These are phyloP conservation scores for Neurospora sp. DNA, from an alignment of 495 filamentous ascomycete species.

Conservation along the genomic window DNA sequence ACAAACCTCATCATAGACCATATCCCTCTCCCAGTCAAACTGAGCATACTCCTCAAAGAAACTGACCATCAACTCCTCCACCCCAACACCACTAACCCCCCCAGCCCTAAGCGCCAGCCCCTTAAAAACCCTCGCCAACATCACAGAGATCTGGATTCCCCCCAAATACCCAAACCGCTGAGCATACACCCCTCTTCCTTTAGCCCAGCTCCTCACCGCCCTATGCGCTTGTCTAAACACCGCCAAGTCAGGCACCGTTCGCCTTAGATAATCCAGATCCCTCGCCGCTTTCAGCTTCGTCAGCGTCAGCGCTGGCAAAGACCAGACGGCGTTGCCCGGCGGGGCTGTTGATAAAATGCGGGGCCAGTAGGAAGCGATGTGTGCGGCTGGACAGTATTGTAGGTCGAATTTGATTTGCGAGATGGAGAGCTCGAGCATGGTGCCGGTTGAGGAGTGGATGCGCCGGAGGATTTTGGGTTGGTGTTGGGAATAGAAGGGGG, in stretches of 20 bases:
- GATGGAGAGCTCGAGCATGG: constrained; percentile 46
- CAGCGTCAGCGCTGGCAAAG: constrained; percentile 36
- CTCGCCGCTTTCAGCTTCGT: constrained; percentile 45
- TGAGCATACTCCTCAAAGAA: constrained; percentile 50
- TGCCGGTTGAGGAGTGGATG: constrained; percentile 40
- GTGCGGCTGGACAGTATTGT: constrained; percentile 47
- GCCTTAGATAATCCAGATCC: constrained; percentile 42
- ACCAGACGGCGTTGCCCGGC: constrained; percentile 34
- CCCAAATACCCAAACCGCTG: constrained; percentile 48
- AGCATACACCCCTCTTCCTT: constrained; percentile 44
- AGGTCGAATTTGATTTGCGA: constrained; percentile 42
- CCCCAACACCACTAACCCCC: constrained; percentile 11
- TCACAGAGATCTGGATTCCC: constrained; percentile 47
- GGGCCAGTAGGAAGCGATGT: constrained; percentile 34
- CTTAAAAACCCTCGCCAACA: constrained; percentile 45
- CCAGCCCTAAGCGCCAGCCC: constrained; percentile 20
- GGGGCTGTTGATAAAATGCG: constrained; percentile 18
- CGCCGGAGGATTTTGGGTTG: constrained; percentile 36
- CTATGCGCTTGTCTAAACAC: constrained; percentile 43
- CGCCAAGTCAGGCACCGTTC: constrained; percentile 40
- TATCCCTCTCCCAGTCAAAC: constrained; percentile 40
- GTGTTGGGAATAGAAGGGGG: neutral
- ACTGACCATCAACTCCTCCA: constrained; percentile 32
- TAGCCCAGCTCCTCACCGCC: constrained; percentile 45
- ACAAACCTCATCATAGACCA: constrained; percentile 33